Evolutionary conservation across 495 filamentous ascomycete genomes (phyloP).

Genomic region (Chaetomium fimeti): DNA sequence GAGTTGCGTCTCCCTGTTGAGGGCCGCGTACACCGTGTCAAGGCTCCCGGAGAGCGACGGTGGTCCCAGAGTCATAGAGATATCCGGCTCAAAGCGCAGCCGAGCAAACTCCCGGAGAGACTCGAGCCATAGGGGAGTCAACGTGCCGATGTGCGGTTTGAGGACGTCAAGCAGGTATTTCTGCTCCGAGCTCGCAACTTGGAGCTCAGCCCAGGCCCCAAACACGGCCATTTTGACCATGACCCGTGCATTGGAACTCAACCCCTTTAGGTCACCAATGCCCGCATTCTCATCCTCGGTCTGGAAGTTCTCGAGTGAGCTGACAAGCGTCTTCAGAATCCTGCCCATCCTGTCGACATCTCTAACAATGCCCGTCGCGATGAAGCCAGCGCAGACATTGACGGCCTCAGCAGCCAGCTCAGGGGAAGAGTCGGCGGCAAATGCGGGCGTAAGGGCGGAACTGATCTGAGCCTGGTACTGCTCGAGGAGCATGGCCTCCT

Average conservation of each 20-base stretch:
- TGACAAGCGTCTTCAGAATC: slow-evolving; percentile 88
- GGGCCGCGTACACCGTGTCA: slow-evolving; percentile 86
- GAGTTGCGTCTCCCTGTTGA: slow-evolving; percentile 90
- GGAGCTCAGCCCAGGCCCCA: slow-evolving; percentile 98
- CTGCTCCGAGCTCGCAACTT: slow-evolving; percentile 93
- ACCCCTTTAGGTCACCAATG: slow-evolving; percentile 88
- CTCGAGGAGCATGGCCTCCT: slow-evolving; percentile 90
- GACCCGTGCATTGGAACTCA: slow-evolving; percentile 93
- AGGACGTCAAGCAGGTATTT: slow-evolving; percentile 85
- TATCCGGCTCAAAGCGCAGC: slow-evolving; percentile 92
- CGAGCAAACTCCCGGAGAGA: slow-evolving; percentile 92
- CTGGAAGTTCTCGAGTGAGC: slow-evolving; percentile 88
- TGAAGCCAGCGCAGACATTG: slow-evolving; percentile 96
- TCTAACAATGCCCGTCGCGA: slow-evolving; percentile 94
- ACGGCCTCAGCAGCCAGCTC: slow-evolving; percentile 93
- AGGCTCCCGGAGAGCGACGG: slow-evolving; percentile 71
- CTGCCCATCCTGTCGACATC: slow-evolving; percentile 97
- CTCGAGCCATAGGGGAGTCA: slow-evolving; percentile 91
- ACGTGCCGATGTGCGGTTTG: slow-evolving; percentile 80
- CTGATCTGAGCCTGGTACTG: slow-evolving; percentile 99
- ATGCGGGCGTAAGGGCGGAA: slow-evolving; percentile 92
- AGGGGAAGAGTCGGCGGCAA: slow-evolving; percentile 91
- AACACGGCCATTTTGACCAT: slow-evolving; percentile 98
- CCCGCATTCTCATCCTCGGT: slow-evolving; percentile 77
- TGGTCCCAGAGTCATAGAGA: slow-evolving; percentile 80